These are phyloP conservation scores for Trebouxia sp. DNA, from an alignment of 139 green algal genomes.

Conservation along the genomic window DNA sequence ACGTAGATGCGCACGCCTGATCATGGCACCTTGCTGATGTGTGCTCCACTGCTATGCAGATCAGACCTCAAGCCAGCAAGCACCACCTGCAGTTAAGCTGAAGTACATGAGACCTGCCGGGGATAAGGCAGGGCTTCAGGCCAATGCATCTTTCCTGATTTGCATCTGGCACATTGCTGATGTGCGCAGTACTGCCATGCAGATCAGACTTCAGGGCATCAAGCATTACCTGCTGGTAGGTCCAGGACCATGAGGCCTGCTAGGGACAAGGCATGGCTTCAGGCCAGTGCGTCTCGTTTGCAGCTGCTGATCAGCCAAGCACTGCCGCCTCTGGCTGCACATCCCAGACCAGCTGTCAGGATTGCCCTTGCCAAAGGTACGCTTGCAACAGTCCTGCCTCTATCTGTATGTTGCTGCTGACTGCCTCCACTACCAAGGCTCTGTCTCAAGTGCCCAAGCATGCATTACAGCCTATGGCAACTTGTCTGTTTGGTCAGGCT, in stretches of 20 bases:
- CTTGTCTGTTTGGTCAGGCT: too few species aligned
- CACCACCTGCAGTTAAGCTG: neutral
- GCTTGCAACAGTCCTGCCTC: neutral
- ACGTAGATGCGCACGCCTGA: too few species aligned
- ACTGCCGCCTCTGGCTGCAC: constrained; percentile 59
- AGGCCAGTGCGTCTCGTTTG: constrained; percentile 41
- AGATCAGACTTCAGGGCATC: too few species aligned
- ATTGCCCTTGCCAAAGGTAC: constrained; percentile 41
- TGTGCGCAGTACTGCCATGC: neutral
- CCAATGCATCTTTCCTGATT: constrained; percentile 44
- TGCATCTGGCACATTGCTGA: neutral
- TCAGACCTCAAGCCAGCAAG: too few species aligned
- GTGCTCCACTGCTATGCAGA: too few species aligned
- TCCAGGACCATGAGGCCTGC: neutral
- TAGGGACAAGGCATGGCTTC: constrained; percentile 46
- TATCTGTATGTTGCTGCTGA: neutral
- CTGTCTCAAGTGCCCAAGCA: too few species aligned
- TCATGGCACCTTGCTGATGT: neutral
- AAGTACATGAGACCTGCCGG: neutral
- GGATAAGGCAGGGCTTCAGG: constrained; percentile 46
- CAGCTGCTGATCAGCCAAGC: constrained; percentile 44
- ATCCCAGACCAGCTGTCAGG: constrained; percentile 58
- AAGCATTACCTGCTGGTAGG: neutral
- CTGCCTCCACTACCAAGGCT: too few species aligned
- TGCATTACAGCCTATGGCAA: too few species aligned